phyloP scores from a whole-genome alignment of 2,329 filamentous ascomycete species.

The Camptophora hylomeconis region DNA sequence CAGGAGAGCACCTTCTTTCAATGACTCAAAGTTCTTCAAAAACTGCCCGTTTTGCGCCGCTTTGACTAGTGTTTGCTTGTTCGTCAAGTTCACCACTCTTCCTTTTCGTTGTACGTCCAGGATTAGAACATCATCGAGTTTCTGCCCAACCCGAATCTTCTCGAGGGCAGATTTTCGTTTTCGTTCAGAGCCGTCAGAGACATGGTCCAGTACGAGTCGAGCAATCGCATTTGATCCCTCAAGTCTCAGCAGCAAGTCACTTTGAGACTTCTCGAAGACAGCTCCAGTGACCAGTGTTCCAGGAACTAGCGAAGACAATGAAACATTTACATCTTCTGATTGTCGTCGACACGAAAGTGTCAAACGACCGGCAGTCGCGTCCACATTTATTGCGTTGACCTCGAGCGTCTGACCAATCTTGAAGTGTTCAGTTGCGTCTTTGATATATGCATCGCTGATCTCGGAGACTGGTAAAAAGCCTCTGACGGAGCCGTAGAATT shows the following conservation, averaged over 20 bases:
- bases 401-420: conserved; percentile 79
- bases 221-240: conserved; percentile 63
- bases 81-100: conserved; percentile 63
- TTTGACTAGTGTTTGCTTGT: conserved; percentile 70
- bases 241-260: conserved; percentile 66
- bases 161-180: conserved; percentile 68
- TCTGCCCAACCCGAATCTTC: conserved; percentile 73
- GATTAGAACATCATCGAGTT: conserved; percentile 66
- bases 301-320: conserved; percentile 39
- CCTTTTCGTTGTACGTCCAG: conserved; percentile 74
- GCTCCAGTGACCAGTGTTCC: conserved; percentile 66
- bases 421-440: conserved; percentile 81
- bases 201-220: conserved; percentile 60
- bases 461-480: conserved; percentile 87
- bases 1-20: conserved; percentile 54
- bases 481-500: conserved; percentile 74
- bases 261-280: conserved; percentile 67
- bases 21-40: conserved; percentile 57
- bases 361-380: conserved; percentile 57
- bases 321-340: conserved; percentile 53
- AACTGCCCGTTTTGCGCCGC: conserved; percentile 61
- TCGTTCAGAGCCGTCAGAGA: conserved; percentile 69
- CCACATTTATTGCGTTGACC: conserved; percentile 73
- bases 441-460: conserved; percentile 96
- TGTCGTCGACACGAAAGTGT: conserved; percentile 90